phyloP scores from a whole-genome alignment of 345 rosid species.

The Eucalyptus erythrocorys region DNA sequence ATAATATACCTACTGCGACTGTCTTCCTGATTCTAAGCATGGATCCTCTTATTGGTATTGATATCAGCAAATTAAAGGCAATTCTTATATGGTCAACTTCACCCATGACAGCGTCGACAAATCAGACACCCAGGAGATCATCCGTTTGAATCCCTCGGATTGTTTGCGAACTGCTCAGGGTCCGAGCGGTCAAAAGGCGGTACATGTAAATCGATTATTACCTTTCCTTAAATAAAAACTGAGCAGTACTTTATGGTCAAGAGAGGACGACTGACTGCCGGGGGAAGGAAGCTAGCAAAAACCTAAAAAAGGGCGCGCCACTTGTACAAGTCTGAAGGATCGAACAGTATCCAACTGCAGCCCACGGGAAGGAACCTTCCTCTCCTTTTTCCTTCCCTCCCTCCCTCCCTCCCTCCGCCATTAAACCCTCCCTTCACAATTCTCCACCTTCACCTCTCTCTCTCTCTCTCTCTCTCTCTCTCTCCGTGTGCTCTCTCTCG shows the following conservation, averaged over 20 bases:
- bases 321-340: background rate
- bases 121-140: background rate
- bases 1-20: rapidly evolving
- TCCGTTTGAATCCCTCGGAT: no score
- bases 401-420: background rate
- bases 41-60: rapidly evolving
- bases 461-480: background rate
- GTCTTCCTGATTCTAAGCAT: background rate
- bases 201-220: background rate
- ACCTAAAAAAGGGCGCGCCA: background rate
- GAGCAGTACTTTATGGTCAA: background rate
- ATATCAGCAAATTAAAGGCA: background rate
- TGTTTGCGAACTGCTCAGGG: no score
- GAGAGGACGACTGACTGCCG: background rate
- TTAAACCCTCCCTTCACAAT: background rate
- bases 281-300: background rate
- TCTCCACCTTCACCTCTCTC: background rate
- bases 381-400: background rate
- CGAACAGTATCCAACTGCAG: background rate
- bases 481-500: background rate
- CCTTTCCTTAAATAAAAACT: background rate
- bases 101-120: no score
- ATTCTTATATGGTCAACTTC: background rate
- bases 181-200: no score
- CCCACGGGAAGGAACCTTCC: background rate